phyloP scores from a whole-genome alignment of 1,284 basidiomycete genomes.

The Ganoderma boninense region DNA sequence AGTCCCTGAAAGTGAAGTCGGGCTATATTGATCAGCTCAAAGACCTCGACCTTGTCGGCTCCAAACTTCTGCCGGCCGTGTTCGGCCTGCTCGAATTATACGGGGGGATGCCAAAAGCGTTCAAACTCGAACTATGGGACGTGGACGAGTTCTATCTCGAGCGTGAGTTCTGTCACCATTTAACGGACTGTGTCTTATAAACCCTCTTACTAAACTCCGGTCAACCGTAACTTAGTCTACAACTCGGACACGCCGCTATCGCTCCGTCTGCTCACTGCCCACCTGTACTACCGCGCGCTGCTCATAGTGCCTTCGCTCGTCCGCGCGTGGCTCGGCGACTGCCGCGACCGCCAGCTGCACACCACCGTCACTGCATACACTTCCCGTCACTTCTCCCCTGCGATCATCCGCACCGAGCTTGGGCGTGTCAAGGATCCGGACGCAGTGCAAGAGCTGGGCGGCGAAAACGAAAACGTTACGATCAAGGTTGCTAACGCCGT shows the following conservation, averaged over 20 bases:
- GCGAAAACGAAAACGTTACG: constrained; percentile 87
- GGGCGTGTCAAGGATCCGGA: constrained; percentile 76
- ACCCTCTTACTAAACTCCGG: background rate
- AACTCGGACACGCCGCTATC: constrained; percentile 64
- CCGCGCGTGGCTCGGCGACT: constrained; percentile 85
- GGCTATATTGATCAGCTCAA: constrained; percentile 90
- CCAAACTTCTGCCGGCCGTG: constrained; percentile 79
- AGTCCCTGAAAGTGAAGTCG: constrained; percentile 85
- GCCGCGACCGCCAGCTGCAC: constrained; percentile 90
- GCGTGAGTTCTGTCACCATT: constrained; percentile 55
- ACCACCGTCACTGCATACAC: constrained; percentile 83
- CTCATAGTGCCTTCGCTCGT: constrained; percentile 85
- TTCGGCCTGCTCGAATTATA: constrained; percentile 76
- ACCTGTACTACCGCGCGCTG: constrained; percentile 89
- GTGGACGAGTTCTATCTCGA: constrained; percentile 90
- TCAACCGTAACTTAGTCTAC: constrained; percentile 55
- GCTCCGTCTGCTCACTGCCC: constrained; percentile 81
- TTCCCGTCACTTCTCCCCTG: constrained; percentile 89
- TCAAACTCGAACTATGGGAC: constrained; percentile 85
- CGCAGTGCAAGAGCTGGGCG: constrained; percentile 70
- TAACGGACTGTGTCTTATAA: background rate
- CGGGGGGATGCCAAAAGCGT: constrained; percentile 63
- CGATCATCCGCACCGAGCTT: constrained; percentile 88
- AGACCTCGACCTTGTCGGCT: constrained; percentile 68
- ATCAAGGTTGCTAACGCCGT: constrained; percentile 78